These are phyloP conservation scores for Termitomyces sp. DNA, from an alignment of 768 basidiomycete species.

Conservation along the genomic window DNA sequence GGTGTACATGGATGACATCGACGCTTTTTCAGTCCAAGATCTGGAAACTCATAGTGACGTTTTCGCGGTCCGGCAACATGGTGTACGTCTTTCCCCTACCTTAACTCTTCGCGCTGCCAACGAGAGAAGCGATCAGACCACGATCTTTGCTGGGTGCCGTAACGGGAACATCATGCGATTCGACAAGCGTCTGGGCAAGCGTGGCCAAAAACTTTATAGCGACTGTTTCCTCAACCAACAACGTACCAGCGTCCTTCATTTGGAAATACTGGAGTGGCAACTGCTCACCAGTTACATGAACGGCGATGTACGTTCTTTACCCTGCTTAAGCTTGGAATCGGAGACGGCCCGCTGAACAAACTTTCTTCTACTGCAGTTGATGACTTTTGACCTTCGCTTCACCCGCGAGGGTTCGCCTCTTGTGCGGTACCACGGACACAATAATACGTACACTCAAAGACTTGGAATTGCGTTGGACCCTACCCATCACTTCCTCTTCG, in stretches of 20 bases:
- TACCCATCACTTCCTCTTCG: constrained; percentile 55
- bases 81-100: constrained; percentile 29
- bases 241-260: constrained; percentile 48
- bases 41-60: constrained; percentile 61
- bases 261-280: constrained; percentile 48
- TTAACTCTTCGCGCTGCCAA: not conserved
- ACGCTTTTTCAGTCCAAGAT: constrained; percentile 28
- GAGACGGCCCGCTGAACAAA: not conserved
- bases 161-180: constrained; percentile 56
- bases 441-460: constrained; percentile 48
- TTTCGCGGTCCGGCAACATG: constrained; percentile 51
- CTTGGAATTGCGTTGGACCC: constrained; percentile 60
- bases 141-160: constrained; percentile 55
- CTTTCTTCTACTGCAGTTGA: constrained; percentile 38
- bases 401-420: constrained; percentile 38
- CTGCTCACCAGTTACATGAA: constrained; percentile 56
- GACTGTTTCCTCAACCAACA: constrained; percentile 25
- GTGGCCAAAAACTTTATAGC: constrained; percentile 37
- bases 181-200: constrained; percentile 45
- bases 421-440: constrained; percentile 48
- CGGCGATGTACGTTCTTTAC: constrained; percentile 44
- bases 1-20: constrained; percentile 49
- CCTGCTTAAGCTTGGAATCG: not conserved
- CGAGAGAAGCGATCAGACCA: constrained; percentile 28
- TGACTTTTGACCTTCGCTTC: constrained; percentile 62